A percentile compares a stretch with the other conserved stretches of the same genome.
phyloP scores from a whole-genome alignment of 257 asterid species.

The Plantago ovata region DNA sequence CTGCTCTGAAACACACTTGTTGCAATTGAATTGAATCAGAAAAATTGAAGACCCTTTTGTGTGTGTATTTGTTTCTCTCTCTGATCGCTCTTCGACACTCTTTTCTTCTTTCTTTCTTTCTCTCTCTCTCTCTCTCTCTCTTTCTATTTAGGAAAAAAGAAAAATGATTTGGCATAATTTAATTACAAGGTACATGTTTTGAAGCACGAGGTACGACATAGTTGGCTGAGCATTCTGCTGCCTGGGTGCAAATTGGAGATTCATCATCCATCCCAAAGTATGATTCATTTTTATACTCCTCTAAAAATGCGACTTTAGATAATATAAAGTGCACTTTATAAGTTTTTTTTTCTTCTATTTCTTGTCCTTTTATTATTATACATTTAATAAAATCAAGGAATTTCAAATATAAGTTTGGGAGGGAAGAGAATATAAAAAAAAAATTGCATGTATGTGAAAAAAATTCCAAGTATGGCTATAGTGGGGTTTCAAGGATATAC shows the following conservation, averaged over 20 bases:
- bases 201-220: slow-evolving; percentile 23
- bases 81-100: slow-evolving; percentile 33
- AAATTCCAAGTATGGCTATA: too few species aligned
- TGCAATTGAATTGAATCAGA: slow-evolving; percentile 26
- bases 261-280: not conserved
- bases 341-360: too few species aligned
- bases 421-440: too few species aligned
- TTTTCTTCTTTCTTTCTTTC: slow-evolving; percentile 18
- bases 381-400: too few species aligned
- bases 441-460: too few species aligned
- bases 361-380: too few species aligned
- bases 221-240: not conserved
- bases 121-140: slow-evolving; percentile 27
- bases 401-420: too few species aligned
- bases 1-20: slow-evolving; percentile 22
- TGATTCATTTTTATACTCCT: too few species aligned
- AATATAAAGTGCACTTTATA: too few species aligned
- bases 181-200: slow-evolving; percentile 24
- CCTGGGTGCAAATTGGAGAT: not conserved
- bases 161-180: slow-evolving; percentile 25
- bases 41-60: slow-evolving; percentile 44
- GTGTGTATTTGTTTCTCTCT: slow-evolving; percentile 36
- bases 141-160: slow-evolving; percentile 30
- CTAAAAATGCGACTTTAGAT: too few species aligned
- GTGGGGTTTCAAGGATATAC: too few species aligned